Base-by-base conservation (phyloP, 2,329 filamentous ascomycete genomes). In the Monosporascus cannonballus region DNA sequence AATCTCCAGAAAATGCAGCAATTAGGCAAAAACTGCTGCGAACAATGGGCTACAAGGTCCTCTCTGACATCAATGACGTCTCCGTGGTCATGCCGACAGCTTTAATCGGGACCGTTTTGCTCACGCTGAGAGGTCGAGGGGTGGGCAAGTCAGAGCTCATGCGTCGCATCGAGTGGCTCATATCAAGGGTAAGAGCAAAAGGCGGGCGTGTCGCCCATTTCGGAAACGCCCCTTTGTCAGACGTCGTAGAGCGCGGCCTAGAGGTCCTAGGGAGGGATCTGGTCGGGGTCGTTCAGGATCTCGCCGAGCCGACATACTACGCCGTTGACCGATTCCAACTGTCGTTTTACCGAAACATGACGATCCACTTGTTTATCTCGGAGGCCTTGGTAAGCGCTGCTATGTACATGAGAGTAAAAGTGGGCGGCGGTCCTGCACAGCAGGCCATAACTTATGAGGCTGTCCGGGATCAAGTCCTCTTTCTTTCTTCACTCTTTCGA, bases 301-400 rank as follows among this genome's bases (percentile, higher is more conserved):
- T 99, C 5, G 87, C 89, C 0, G 94, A 99, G 67, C 89, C 90
- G 18, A 97, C 94, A 0, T 97, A 90, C 70, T 96, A 90, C 64
- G 94, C 94, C 4, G 91, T 96, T 39, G 94, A 99, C 69, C 83
- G 91, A 50, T 99, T 99, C 75, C 94, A 99, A 67, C 80, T 99
- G 9, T 96, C 91, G 0, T 99, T 99, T 71, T 99, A 99, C 72
- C 86, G 94, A 50, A 99, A 99, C 71, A 97, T 97, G 94, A 96
- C 93, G 0, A 99, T 99, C 56, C 94, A 99, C 67, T 80, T 99
- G 5, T 99, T 99, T 69, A 94, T 99, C 53, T 87, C 90, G 2
- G 92, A 97, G 67, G 89, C 93, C 0, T 77, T 99, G 4, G 90
- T 97, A 22, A 94, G 90, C 56, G 90, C 86, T 4, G 89, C 89